Conservation (phyloP, 2,329 filamentous ascomycete species). For the Aspergillus sclerotialis region DNA sequence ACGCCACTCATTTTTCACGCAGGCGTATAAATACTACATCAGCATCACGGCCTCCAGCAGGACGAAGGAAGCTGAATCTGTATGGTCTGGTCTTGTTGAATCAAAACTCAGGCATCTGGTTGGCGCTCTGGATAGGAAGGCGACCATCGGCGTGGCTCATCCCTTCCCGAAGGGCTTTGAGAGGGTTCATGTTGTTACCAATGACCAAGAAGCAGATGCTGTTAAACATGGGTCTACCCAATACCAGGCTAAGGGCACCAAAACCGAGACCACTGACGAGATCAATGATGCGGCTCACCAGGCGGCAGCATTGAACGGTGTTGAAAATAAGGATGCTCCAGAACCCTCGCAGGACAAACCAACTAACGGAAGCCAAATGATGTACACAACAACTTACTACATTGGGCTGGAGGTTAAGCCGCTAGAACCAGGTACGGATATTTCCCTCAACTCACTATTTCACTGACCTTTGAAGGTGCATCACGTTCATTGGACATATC, state of each 20-base stretch:
- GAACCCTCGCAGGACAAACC: conserved; percentile 27
- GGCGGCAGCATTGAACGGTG: conserved; percentile 41
- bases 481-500: conserved; percentile 51
- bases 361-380: conserved; percentile 39
- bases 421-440: conserved; percentile 60
- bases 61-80: conserved; percentile 74
- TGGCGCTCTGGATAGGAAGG: conserved; percentile 70
- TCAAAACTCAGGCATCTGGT: conserved; percentile 87
- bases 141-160: conserved; percentile 74
- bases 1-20: conserved; percentile 88
- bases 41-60: conserved; percentile 77
- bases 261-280: conserved; percentile 47
- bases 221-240: conserved; percentile 57
- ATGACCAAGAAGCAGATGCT: conserved; percentile 54
- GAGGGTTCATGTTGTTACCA: conserved; percentile 64
- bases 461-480: conserved; percentile 31
- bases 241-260: conserved; percentile 50
- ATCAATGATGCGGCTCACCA: conserved; percentile 44
- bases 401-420: conserved; percentile 77
- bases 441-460: conserved; percentile 11
- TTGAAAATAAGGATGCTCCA: conserved; percentile 34
- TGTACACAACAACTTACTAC: conserved; percentile 92
- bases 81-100: conserved; percentile 88
- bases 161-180: conserved; percentile 93
- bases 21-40: conserved; percentile 92